These are phyloP conservation scores for Ustilago trichophora DNA, from an alignment of 1,284 basidiomycete species.

Conservation along the genomic window DNA sequence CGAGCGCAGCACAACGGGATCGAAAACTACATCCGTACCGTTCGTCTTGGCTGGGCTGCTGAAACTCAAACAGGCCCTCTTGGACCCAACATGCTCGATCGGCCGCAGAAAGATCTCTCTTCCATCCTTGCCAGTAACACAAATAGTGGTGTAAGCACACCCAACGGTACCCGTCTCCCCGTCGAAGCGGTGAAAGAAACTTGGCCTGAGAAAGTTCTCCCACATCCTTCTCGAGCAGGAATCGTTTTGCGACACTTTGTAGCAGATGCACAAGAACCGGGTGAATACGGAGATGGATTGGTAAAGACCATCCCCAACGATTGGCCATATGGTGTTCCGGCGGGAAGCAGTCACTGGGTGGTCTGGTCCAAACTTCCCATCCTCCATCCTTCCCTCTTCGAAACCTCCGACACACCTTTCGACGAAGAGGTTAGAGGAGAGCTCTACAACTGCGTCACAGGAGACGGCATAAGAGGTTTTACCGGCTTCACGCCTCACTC, in stretches of 20 bases:
- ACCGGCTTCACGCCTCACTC: slow-evolving; percentile 25
- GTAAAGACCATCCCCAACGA: slow-evolving; percentile 53
- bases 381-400: slow-evolving; percentile 35
- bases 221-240: slow-evolving; percentile 6
- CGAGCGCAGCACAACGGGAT: slow-evolving; percentile 34
- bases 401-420: slow-evolving; percentile 28
- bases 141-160: slow-evolving; percentile 9
- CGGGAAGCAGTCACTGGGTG: slow-evolving; percentile 46
- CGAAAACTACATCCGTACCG: slow-evolving; percentile 52
- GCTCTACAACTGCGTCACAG: slow-evolving; percentile 43
- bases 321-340: slow-evolving; percentile 60
- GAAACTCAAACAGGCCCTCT: slow-evolving; percentile 2
- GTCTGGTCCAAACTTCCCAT: slow-evolving; percentile 53
- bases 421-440: slow-evolving; percentile 3
- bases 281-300: slow-evolving; percentile 8
- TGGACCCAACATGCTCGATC: slow-evolving; percentile 34
- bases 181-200: slow-evolving; percentile 25
- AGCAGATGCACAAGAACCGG: slow-evolving; percentile 8
- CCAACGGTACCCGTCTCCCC: slow-evolving; percentile 11
- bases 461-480: slow-evolving; percentile 54
- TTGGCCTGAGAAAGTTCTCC: slow-evolving; percentile 32
- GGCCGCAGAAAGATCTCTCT: slow-evolving; percentile 14
- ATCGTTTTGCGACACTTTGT: slow-evolving; percentile 28
- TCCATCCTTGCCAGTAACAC: slow-evolving; percentile 1
- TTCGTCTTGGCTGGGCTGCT: slow-evolving; percentile 45